Percentiles rank a stretch among this genome's conserved stretches.
These are phyloP conservation scores for Phytopythium helicoides DNA, from an alignment of 352 stramenopile genomes.

Conservation along the genomic window DNA sequence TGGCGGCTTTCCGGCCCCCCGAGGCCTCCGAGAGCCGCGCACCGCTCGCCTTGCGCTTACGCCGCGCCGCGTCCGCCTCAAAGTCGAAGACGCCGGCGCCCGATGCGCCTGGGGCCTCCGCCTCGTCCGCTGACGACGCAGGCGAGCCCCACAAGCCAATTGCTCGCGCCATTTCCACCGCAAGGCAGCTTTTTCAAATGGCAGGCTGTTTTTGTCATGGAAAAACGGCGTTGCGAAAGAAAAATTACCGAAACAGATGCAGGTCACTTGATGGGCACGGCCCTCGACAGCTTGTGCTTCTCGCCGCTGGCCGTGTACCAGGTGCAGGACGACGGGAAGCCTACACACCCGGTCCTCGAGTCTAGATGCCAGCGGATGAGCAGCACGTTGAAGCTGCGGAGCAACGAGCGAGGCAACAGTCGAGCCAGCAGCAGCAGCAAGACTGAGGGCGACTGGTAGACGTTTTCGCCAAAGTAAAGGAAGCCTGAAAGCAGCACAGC, in stretches of 20 bases:
- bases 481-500: slow-evolving; percentile 20
- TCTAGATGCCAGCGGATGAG: slow-evolving; percentile 33
- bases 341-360: slow-evolving; percentile 13
- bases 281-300: slow-evolving; percentile 10
- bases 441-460: slow-evolving; percentile 26
- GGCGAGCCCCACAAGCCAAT: slow-evolving; percentile 47
- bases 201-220: too few species aligned
- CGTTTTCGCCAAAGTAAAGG: slow-evolving; percentile 23
- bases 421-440: slow-evolving; percentile 29
- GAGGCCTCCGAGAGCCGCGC: slow-evolving; percentile 2
- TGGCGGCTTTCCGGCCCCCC: slow-evolving; percentile 7
- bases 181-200: too few species aligned
- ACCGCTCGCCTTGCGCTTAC: slow-evolving; percentile 1
- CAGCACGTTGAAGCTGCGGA: slow-evolving; percentile 36
- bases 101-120: neutral
- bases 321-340: slow-evolving; percentile 12
- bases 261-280: slow-evolving; percentile 11
- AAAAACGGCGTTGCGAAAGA: too few species aligned
- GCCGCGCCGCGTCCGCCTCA: slow-evolving; percentile 7
- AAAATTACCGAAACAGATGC: too few species aligned
- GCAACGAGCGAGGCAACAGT: slow-evolving; percentile 21
- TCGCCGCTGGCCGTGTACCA: slow-evolving; percentile 21
- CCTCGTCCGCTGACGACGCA: slow-evolving; percentile 46
- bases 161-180: slow-evolving; percentile 2
- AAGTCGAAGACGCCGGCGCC: slow-evolving; percentile 7